Base-by-base conservation (phyloP, 2,329 filamentous ascomycete species). In the Podosphaera leucotricha region DNA sequence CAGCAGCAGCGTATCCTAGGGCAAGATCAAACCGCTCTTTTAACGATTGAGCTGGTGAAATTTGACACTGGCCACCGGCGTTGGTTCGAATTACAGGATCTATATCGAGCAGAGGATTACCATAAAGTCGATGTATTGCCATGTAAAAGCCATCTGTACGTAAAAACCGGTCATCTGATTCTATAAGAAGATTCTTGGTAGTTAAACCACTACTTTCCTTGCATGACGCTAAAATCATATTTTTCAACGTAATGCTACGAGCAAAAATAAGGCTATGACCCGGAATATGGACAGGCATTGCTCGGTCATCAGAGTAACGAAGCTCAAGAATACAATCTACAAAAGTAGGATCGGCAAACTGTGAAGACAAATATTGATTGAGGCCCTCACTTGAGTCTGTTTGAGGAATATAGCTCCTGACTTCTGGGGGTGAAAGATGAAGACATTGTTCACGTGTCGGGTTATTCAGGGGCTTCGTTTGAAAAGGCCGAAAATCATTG, bases 1-100 rank as follows among this genome's bases (percentile, higher is more conserved):
- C 77, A 4, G 74, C 70, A 21, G 75, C 73, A 39, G 75, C 68
- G 53, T 80, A 79, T 20, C 72, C 72, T 18, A 82, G 59, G n/a
- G 68, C 68, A 48, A 71, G 70, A 26, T 66, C 61, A 46, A 73
- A 65, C 18, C 63, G 64, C 6, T 68, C 65, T 28, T 19, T 54
- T 51, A 38, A 59, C 35, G 28, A 21, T 8, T 15, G 7, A 21
- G 18, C 11, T 21, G 15, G 7, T 20, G 24, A 16, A 49, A 42
- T 20, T 20, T 62, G 58, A 20, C 35, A 22, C 19, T 64, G 60
- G 44, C 63, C 59, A 52, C 43, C 19, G 28, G 36, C 16, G 20
- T 39, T 24, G 15, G 40, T 19, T 35, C 24, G 26, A 20, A 41
- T 43, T 8, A 45, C 30, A 21, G 46, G 43, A 43, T 53, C 51